Conservation (phyloP, 768 basidiomycete species). For the Suillus tomentosus region DNA sequence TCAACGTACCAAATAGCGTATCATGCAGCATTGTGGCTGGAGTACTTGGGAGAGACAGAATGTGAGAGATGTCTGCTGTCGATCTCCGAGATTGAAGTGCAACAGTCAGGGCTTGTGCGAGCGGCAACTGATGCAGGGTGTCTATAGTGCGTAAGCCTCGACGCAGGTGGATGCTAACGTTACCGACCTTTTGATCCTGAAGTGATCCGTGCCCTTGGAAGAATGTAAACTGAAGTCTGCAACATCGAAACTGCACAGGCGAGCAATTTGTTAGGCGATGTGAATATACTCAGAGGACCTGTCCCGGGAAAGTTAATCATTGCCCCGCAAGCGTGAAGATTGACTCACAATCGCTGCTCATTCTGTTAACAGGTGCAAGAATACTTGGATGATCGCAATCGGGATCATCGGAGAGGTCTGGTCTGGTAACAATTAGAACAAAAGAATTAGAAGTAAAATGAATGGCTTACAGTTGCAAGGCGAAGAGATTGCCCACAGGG, state of each 20-base stretch:
- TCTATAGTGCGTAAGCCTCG: constrained; percentile 29
- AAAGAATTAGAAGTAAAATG: not conserved
- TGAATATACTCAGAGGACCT: constrained; percentile 60
- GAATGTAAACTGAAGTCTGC: constrained; percentile 43
- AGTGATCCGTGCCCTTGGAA: constrained; percentile 40
- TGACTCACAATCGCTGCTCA: constrained; percentile 54
- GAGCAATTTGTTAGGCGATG: constrained; percentile 62
- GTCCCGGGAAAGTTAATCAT: constrained; percentile 9
- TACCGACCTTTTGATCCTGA: constrained; percentile 23
- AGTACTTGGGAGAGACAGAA: constrained; percentile 46
- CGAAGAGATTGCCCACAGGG: constrained; percentile 48
- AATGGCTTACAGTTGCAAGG: constrained; percentile 52
- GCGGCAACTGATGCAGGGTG: constrained; percentile 29
- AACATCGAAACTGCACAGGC: constrained; percentile 54
- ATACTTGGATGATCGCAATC: constrained; percentile 53
- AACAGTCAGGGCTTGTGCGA: constrained; percentile 29
- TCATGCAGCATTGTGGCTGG: constrained; percentile 46
- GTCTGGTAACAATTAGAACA: constrained; percentile 37
- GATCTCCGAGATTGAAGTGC: constrained; percentile 55
- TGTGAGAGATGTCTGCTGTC: constrained; percentile 62
- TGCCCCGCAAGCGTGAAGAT: not conserved
- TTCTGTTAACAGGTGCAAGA: constrained; percentile 41
- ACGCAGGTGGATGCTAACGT: not conserved
- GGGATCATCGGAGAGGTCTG: constrained; percentile 51
- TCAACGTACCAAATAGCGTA: constrained; percentile 48